phyloP scores from a whole-genome alignment of 306 rosid species.

The Sophora flavescens region DNA sequence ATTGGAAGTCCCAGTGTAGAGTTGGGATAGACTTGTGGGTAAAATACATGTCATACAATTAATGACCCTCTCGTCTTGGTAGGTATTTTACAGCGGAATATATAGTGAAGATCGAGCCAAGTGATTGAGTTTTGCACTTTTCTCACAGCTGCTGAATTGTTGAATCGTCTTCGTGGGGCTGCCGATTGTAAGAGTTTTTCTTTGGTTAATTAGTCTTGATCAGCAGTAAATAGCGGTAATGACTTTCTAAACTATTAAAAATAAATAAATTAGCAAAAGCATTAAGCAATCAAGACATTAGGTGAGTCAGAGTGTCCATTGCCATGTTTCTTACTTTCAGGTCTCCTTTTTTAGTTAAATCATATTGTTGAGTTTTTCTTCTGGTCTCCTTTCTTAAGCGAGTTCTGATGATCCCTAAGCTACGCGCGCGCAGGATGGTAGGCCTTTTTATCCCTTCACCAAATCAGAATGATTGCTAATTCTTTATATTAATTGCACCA shows the following conservation, averaged over 20 bases:
- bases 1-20: slow-evolving; percentile 17
- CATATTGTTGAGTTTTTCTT: background rate
- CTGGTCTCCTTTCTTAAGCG: too few relatives aligned
- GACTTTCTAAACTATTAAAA: background rate
- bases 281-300: background rate
- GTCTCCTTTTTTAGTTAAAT: background rate
- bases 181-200: background rate
- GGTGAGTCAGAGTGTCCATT: background rate
- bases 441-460: background rate
- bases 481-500: background rate
- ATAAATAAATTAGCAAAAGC: background rate
- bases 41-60: slow-evolving; percentile 29
- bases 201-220: background rate
- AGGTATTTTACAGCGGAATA: slow-evolving; percentile 39
- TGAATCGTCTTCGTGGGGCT: slow-evolving; percentile 17
- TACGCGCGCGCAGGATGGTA: background rate
- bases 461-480: background rate
- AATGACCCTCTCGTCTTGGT: slow-evolving; percentile 31
- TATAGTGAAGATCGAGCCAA: background rate
- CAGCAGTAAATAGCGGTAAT: background rate
- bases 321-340: background rate
- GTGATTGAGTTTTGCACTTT: background rate
- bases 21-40: slow-evolving; percentile 32
- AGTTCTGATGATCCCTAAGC: too few relatives aligned
- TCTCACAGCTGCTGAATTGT: slow-evolving; percentile 4